A percentile compares a stretch with the other conserved stretches of the same genome.
These are phyloP conservation scores for Talaromyces sp. DNA, from an alignment of 2,329 filamentous ascomycete genomes.

Conservation along the genomic window DNA sequence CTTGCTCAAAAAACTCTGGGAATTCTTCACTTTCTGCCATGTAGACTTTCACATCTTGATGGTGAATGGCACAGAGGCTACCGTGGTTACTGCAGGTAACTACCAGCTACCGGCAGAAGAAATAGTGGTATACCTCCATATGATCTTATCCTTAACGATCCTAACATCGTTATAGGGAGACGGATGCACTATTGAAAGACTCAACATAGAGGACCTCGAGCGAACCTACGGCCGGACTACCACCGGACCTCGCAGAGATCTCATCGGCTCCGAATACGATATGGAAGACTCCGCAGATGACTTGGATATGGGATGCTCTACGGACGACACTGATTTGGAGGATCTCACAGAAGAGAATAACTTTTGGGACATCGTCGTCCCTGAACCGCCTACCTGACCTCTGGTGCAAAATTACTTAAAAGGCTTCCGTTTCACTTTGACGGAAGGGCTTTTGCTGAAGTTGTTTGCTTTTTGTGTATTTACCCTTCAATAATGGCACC, in stretches of 20 bases:
- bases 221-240: background rate
- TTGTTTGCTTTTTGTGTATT: background rate
- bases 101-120: background rate
- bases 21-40: conserved; percentile 1
- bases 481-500: background rate
- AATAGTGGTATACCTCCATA: background rate
- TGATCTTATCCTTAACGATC: background rate
- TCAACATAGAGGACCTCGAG: background rate
- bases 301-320: background rate
- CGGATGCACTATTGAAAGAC: conserved; percentile 1
- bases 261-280: background rate
- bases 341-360: background rate
- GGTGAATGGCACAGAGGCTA: background rate
- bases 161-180: background rate
- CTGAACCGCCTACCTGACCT: background rate
- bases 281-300: background rate
- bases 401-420: background rate
- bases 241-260: background rate
- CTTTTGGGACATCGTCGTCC: background rate
- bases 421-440: background rate
- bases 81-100: background rate
- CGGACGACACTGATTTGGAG: background rate
- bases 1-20: background rate
- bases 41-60: background rate
- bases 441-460: background rate